phyloP scores from a whole-genome alignment of 1,284 basidiomycete species.

The Athelia psychrophila region DNA sequence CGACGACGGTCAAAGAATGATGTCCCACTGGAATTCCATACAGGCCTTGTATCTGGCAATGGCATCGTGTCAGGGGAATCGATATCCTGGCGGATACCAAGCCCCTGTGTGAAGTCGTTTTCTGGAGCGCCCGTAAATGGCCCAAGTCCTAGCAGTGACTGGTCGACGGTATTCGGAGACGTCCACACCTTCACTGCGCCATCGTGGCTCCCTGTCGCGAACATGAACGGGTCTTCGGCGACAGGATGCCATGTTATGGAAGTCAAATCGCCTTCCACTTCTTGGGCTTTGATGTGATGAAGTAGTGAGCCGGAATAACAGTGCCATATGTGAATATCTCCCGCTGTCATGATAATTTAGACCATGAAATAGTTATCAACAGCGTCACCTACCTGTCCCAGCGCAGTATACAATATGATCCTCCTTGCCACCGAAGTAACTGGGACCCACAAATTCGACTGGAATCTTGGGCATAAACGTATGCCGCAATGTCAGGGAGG shows the following conservation, averaged over 20 bases:
- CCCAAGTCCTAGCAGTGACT: too few species aligned
- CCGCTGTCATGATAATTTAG: constrained; percentile 44
- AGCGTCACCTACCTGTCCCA: constrained; percentile 52
- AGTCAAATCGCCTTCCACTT: constrained; percentile 63
- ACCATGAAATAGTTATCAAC: background rate
- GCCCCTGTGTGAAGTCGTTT: too few species aligned
- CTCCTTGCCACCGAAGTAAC: constrained; percentile 76
- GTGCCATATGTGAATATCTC: constrained; percentile 85
- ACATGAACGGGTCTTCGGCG: constrained; percentile 68
- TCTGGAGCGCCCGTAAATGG: too few species aligned
- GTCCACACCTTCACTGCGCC: constrained; percentile 67
- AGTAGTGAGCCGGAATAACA: constrained; percentile 67
- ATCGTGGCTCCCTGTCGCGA: constrained; percentile 76
- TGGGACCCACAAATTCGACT: constrained; percentile 75
- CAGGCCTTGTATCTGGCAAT: too few species aligned
- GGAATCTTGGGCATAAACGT: constrained; percentile 67
- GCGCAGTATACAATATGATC: constrained; percentile 76
- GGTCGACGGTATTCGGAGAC: background rate
- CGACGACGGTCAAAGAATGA: too few species aligned
- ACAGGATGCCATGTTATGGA: constrained; percentile 76
- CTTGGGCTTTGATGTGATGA: constrained; percentile 61
- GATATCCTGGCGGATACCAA: too few species aligned
- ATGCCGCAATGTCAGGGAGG: constrained; percentile 51
- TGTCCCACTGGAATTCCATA: too few species aligned
- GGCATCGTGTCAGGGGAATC: too few species aligned